These are phyloP conservation scores for Amylostereum chailletii DNA, from an alignment of 1,284 basidiomycete species.

Conservation along the genomic window DNA sequence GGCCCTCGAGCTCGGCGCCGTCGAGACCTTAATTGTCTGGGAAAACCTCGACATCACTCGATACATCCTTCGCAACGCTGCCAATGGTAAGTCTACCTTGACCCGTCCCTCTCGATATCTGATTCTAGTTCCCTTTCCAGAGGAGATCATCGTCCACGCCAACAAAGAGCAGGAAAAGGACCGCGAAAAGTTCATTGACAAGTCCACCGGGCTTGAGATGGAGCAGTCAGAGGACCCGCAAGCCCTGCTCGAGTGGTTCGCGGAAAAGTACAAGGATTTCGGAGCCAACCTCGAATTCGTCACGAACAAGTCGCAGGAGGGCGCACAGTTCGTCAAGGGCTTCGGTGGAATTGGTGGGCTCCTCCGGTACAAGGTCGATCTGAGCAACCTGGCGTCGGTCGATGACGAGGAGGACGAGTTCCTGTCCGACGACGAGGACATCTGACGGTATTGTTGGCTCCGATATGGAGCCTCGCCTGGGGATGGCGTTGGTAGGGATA, in stretches of 20 bases:
- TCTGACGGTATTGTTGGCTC: conserved; percentile 83
- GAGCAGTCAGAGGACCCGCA: conserved; percentile 78
- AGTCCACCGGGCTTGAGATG: conserved; percentile 94
- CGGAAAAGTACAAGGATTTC: conserved; percentile 97
- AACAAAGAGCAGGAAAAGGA: conserved; percentile 84
- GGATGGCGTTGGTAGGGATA: conserved; percentile 18
- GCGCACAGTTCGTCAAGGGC: conserved; percentile 97
- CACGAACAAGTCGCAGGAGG: conserved; percentile 90
- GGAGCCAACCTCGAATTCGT: conserved; percentile 91
- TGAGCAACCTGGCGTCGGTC: conserved; percentile 64
- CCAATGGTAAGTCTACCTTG: conserved; percentile 54
- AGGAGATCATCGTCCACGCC: conserved; percentile 75
- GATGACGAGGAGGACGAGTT: conserved; percentile 82
- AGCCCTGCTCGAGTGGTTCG: conserved; percentile 93
- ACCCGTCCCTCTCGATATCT: not conserved
- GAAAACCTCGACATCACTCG: conserved; percentile 91
- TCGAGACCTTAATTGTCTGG: conserved; percentile 98
- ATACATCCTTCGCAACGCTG: conserved; percentile 82
- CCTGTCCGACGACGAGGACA: conserved; percentile 70
- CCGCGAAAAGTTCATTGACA: conserved; percentile 90
- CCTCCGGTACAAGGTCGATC: conserved; percentile 93
- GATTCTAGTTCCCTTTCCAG: conserved; percentile 26
- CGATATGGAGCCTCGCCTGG: conserved; percentile 53
- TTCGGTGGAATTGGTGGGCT: conserved; percentile 98
- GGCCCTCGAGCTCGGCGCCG: conserved; percentile 92